phyloP scores from a whole-genome alignment of 2,329 filamentous ascomycete genomes.

The Pyrenochaeta sp. region DNA sequence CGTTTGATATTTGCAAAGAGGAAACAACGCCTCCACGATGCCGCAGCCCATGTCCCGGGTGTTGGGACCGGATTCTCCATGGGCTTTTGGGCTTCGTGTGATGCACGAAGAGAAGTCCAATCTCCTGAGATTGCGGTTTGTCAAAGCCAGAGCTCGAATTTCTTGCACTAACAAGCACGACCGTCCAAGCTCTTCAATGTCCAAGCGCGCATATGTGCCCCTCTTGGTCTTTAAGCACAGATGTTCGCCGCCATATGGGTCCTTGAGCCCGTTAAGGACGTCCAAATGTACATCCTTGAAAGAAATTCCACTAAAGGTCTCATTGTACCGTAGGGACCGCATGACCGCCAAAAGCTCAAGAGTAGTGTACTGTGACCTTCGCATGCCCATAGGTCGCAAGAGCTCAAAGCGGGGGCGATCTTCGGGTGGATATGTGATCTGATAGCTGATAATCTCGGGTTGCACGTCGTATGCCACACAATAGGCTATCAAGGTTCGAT shows the following conservation, averaged over 20 bases:
- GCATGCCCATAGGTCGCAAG: slow-evolving; percentile 62
- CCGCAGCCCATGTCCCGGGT: slow-evolving; percentile 71
- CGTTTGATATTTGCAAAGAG: slow-evolving; percentile 70
- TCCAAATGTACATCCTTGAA: slow-evolving; percentile 73
- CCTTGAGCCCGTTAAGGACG: slow-evolving; percentile 67
- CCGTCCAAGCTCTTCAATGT: slow-evolving; percentile 61
- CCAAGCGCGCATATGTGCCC: slow-evolving; percentile 64
- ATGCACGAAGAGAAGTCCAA: slow-evolving; percentile 73
- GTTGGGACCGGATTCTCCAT: slow-evolving; percentile 52
- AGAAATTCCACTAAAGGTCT: slow-evolving; percentile 72
- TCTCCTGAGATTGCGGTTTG: slow-evolving; percentile 68
- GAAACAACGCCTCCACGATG: slow-evolving; percentile 74
- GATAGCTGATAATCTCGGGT: slow-evolving; percentile 66
- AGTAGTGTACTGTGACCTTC: slow-evolving; percentile 63
- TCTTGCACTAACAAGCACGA: slow-evolving; percentile 73
- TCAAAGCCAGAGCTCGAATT: slow-evolving; percentile 71
- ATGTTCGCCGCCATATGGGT: slow-evolving; percentile 68
- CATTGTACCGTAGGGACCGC: slow-evolving; percentile 74
- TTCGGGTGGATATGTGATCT: slow-evolving; percentile 57
- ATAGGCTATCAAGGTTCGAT: slow-evolving; percentile 73
- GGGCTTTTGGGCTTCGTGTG: slow-evolving; percentile 60
- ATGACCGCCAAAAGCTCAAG: slow-evolving; percentile 75
- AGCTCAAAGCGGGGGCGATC: slow-evolving; percentile 73
- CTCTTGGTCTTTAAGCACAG: slow-evolving; percentile 66
- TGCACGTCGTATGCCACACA: slow-evolving; percentile 74